A percentile compares a stretch with the other conserved stretches of the same genome.
Evolutionary conservation across 805 yeast genomes (phyloP).

Genomic region (Starmerella apicola): DNA sequence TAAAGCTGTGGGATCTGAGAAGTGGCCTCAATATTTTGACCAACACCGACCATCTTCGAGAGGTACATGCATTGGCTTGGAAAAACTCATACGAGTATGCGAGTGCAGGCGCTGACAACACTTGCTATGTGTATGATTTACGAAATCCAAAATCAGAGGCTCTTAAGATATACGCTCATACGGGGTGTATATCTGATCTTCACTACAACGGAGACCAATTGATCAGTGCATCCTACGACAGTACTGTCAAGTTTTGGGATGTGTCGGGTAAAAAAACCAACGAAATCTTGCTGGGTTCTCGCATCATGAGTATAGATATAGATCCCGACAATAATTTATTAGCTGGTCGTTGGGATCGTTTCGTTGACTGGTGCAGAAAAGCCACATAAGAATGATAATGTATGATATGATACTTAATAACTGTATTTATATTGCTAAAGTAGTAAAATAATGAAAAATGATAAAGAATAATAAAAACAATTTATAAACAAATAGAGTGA

Average conservation of each 20-base stretch:
- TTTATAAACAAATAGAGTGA: no score
- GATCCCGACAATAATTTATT: slow-evolving; percentile 27
- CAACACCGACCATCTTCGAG: slow-evolving; percentile 57
- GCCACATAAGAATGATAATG: no score
- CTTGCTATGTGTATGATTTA: slow-evolving; percentile 77
- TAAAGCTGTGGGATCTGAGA: slow-evolving; percentile 75
- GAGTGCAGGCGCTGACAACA: slow-evolving; percentile 75
- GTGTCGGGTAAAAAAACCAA: slow-evolving; percentile 44
- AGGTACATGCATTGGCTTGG: slow-evolving; percentile 63
- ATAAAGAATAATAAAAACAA: no score
- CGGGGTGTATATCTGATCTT: slow-evolving; percentile 36
- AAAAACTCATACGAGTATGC: slow-evolving; percentile 45
- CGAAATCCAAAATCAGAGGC: slow-evolving; percentile 35
- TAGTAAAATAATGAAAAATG: no score
- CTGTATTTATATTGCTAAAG: no score
- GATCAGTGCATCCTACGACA: slow-evolving; percentile 48
- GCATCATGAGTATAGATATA: slow-evolving; percentile 63
- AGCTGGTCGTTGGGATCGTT: slow-evolving; percentile 76
- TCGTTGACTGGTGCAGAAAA: slow-evolving; percentile 45
- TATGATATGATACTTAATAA: no score
- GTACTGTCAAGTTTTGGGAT: slow-evolving; percentile 47
- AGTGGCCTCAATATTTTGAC: slow-evolving; percentile 52
- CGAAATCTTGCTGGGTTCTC: slow-evolving; percentile 48
- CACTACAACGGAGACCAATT: slow-evolving; percentile 31
- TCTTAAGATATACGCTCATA: slow-evolving; percentile 59